Base-by-base conservation (phyloP, 371 early-diverging fungal genomes). In the Haplosporangium sp. region DNA sequence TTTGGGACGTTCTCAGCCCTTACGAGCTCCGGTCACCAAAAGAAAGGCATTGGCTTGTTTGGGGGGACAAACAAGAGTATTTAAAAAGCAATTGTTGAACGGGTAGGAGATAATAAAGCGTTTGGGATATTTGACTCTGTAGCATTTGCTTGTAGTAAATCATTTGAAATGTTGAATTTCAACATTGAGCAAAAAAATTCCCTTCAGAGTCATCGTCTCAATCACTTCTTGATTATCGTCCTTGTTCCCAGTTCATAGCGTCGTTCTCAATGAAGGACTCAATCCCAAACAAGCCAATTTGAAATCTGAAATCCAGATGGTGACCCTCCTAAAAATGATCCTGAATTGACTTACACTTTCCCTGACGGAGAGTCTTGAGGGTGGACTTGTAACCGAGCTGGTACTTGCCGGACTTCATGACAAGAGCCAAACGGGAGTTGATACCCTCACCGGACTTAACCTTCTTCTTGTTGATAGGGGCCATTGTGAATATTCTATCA, bases 401-500 rank as follows among this genome's bases (percentile, higher is more conserved):
- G 91, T 94, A 95, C 92, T 98, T 98, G 85, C 99, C 99, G 86
- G 94, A 94, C 95, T 98, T 98, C 96, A 97, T 97, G 81, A 98
- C 99, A 75, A 99, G 95, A 75, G 96, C 95, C 85, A 99, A 92
- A 85, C 97, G 94, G 84, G 97, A 92, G 96, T 98, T 98, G 94
- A 99, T 97, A 89, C 92, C 92, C 90, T 99, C 98, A 69, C 89
- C 85, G 78, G 90, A 74, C 89, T 93, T 93, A 85, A 91, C 92
- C 83, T 88, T 84, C 90, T 92, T 92, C 86, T 88, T 89, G 74
- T 69, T 74, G 75, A 74, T 81, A 71, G 81, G 81, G 65, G 81
- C 81, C 81, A 81, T 81, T 74, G 67, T 71, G 69, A 58, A 74
- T 71, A 71, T 58, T 61, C 19, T 65, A 68, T 65, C 60, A 61